Conservation (phyloP, 2,329 filamentous ascomycete species). For the Stylonectria norvegica region DNA sequence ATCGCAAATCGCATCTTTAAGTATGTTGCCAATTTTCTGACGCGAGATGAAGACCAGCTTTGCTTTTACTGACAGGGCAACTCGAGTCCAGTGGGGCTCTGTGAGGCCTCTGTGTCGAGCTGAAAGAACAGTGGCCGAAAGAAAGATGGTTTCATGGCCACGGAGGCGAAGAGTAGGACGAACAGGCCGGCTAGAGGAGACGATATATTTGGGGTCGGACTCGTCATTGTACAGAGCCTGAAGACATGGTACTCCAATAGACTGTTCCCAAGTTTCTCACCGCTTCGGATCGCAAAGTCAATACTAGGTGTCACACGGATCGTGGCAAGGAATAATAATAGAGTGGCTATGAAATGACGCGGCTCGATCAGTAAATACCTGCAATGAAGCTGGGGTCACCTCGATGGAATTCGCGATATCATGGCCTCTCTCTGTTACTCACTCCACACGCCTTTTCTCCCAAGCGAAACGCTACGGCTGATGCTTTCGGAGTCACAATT, state of each 20-base stretch:
- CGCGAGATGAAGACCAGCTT: slow-evolving; percentile 7
- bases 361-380: slow-evolving; percentile 5
- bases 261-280: slow-evolving; percentile 8
- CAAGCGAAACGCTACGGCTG: slow-evolving; percentile 26
- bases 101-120: slow-evolving; percentile 20
- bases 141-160: slow-evolving; percentile 15
- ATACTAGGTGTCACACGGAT: neutral
- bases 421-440: slow-evolving; percentile 11
- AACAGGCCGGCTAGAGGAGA: slow-evolving; percentile 21
- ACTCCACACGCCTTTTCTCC: slow-evolving; percentile 28
- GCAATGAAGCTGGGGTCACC: neutral
- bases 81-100: slow-evolving; percentile 13
- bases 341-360: slow-evolving; percentile 14
- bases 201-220: slow-evolving; percentile 11
- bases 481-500: slow-evolving; percentile 32
- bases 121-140: slow-evolving; percentile 20
- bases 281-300: slow-evolving; percentile 10
- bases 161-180: slow-evolving; percentile 18
- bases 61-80: slow-evolving; percentile 20
- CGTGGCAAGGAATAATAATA: neutral
- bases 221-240: slow-evolving; percentile 21
- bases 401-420: neutral
- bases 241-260: slow-evolving; percentile 23
- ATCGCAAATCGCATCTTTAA: no score
- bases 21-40: slow-evolving; percentile 7